Base-by-base conservation (phyloP, 106 monocot genomes). In the Ottelia alismoides region DNA sequence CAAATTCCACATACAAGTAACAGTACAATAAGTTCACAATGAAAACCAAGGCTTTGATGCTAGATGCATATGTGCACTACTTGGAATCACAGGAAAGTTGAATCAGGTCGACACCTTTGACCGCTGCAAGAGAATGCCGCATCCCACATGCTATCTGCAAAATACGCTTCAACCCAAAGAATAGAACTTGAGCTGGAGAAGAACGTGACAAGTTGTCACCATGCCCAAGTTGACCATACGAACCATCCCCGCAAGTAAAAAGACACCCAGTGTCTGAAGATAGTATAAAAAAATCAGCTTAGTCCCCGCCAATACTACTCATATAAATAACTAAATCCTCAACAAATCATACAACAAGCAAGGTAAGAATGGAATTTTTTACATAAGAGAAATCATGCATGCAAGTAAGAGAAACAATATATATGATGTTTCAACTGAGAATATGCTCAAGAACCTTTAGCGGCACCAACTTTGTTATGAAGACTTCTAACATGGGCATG, bases 171-270 rank as follows among this genome's bases (percentile, higher is more conserved):
- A 22, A 22, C 28, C n/a, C 28, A 65, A 65, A 46, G 20, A 47
- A 56, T 2, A 22, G n/a, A 5, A 65, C 65, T 48, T 65, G 32
- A 30, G 14, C 27, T 27, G 65, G 55, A 46, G 28, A 55, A 65
- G 2, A 56, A 22, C 22, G 45, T 45, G 55, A 47, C 20, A 7
- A 47, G 43, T 28, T 22, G 51, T 56, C 55, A 22, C 65, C 65
- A 55, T 56, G 65, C 30, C 65, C 65, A 45, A 65, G 65, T 56
- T 65, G 65, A 9, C 65, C 65, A 55, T 32, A 65, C 21, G 65
- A 65, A 1, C 65, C 65, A 65, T 65, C 65, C 2, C 65, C 65
- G 47, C 65, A 65, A n/a, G 65, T 65, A 21, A 65, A 65, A 11
- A 65, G 55, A 21, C 25, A 3, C 21, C 65, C 65, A 22, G 23